phyloP scores from a whole-genome alignment of 768 basidiomycete genomes.

The Trametes cinnabarina region DNA sequence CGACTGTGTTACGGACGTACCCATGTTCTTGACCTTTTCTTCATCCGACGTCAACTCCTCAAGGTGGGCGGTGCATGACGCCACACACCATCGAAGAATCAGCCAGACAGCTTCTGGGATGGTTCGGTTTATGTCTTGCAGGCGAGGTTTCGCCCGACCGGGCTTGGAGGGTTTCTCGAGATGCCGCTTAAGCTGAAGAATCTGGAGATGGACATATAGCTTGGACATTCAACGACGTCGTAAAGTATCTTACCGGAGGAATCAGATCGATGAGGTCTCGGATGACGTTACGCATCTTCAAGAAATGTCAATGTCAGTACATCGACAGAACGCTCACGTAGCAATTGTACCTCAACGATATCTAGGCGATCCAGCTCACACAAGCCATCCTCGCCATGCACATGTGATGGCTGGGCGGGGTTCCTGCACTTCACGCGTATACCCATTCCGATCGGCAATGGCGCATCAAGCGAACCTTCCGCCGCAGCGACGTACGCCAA shows the following conservation, averaged over 20 bases:
- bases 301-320: background rate
- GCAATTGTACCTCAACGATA: slow-evolving; percentile 34
- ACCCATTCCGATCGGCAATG: slow-evolving; percentile 58
- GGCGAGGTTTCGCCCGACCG: slow-evolving; percentile 52
- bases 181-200: slow-evolving; percentile 57
- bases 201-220: slow-evolving; percentile 30
- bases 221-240: background rate
- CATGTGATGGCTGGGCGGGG: background rate
- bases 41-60: slow-evolving; percentile 57
- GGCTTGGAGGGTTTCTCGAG: slow-evolving; percentile 48
- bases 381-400: slow-evolving; percentile 35
- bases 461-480: slow-evolving; percentile 53
- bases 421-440: slow-evolving; percentile 46
- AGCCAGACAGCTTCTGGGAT: slow-evolving; percentile 64
- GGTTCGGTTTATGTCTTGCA: slow-evolving; percentile 48
- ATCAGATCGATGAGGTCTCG: slow-evolving; percentile 42
- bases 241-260: slow-evolving; percentile 43
- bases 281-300: slow-evolving; percentile 49
- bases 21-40: slow-evolving; percentile 53
- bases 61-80: slow-evolving; percentile 69
- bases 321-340: background rate
- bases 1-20: slow-evolving; percentile 30
- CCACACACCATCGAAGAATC: slow-evolving; percentile 67
- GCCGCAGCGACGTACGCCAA: slow-evolving; percentile 56
- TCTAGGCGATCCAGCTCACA: slow-evolving; percentile 53